Evolutionary conservation across 1,284 basidiomycete genomes (phyloP).

Genomic region (Ceratobasidium sp.): DNA sequence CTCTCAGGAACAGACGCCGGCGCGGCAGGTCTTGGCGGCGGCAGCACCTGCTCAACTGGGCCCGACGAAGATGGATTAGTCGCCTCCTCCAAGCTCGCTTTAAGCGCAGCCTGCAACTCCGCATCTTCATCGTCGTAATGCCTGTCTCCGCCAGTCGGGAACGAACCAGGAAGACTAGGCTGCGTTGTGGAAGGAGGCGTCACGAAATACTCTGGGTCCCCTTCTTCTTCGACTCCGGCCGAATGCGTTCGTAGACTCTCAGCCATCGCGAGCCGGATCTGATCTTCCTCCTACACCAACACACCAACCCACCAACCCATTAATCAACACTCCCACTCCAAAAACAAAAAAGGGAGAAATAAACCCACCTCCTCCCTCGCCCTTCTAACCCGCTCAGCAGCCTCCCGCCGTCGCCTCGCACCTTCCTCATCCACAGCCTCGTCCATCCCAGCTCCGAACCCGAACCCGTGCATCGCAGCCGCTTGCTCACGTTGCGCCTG

Average conservation of each 20-base stretch:
- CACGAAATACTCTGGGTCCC: constrained; percentile 52
- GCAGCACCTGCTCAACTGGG: too few relatives aligned
- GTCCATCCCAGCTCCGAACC: constrained; percentile 52
- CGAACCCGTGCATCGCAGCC: constrained; percentile 66
- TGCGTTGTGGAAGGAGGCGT: constrained; percentile 48
- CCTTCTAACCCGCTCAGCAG: constrained; percentile 50
- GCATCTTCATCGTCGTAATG: constrained; percentile 88
- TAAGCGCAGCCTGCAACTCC: constrained; percentile 86
- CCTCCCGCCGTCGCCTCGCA: constrained; percentile 49
- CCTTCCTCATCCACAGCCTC: constrained; percentile 49
- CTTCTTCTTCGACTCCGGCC: constrained; percentile 54
- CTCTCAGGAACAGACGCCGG: constrained; percentile 51
- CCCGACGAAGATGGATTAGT: too few relatives aligned
- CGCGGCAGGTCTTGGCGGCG: too few relatives aligned
- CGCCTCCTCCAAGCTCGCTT: constrained; percentile 80
- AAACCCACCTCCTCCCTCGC: constrained; percentile 32
- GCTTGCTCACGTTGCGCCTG: constrained; percentile 79
- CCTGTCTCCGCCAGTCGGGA: constrained; percentile 50
- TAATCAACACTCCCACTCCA: neutral
- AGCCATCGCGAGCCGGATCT: constrained; percentile 73
- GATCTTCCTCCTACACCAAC: constrained; percentile 68
- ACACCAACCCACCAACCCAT: too few relatives aligned
- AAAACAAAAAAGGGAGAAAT: neutral
- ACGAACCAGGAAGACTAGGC: constrained; percentile 8
- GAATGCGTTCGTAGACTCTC: constrained; percentile 71